Percentiles rank a stretch among this genome's conserved stretches.
phyloP scores from a whole-genome alignment of 805 yeast genomes.

The Lipomyces anomalus region DNA sequence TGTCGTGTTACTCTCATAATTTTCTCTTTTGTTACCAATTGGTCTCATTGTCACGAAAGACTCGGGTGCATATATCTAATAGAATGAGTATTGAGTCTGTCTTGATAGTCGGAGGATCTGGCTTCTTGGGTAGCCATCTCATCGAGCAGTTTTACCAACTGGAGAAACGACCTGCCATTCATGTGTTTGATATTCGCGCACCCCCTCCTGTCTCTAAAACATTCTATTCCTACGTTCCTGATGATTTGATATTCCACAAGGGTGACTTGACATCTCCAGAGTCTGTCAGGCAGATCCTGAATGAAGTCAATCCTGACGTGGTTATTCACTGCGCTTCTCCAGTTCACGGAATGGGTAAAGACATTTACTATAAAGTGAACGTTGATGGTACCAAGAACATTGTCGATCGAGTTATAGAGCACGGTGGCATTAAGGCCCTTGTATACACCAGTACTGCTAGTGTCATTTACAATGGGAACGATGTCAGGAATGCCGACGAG shows the following conservation, averaged over 20 bases:
- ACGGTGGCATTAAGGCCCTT: constrained; percentile 48
- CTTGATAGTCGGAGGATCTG: constrained; percentile 90
- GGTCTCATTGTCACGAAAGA: no score
- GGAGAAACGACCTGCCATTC: constrained; percentile 63
- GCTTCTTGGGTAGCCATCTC: constrained; percentile 87
- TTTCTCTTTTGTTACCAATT: no score
- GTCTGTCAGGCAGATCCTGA: constrained; percentile 63
- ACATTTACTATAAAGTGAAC: constrained; percentile 81
- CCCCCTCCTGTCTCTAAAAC: constrained; percentile 72
- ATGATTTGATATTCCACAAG: constrained; percentile 49
- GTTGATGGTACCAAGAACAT: constrained; percentile 81
- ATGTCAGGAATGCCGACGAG: constrained; percentile 87
- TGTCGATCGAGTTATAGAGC: constrained; percentile 37
- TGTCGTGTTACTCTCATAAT: no score
- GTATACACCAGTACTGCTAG: constrained; percentile 98
- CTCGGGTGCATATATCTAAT: no score
- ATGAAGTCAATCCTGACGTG: constrained; percentile 55
- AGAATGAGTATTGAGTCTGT: constrained; percentile 49
- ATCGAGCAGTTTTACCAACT: constrained; percentile 73
- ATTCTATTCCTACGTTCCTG: constrained; percentile 62
- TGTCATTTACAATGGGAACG: constrained; percentile 93
- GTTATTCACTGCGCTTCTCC: constrained; percentile 97
- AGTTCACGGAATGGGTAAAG: constrained; percentile 78
- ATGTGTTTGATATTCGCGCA: constrained; percentile 79
- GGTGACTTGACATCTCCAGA: constrained; percentile 70